These are phyloP conservation scores for Pouteria campechiana DNA, from an alignment of 179 eudicot species.

Conservation along the genomic window DNA sequence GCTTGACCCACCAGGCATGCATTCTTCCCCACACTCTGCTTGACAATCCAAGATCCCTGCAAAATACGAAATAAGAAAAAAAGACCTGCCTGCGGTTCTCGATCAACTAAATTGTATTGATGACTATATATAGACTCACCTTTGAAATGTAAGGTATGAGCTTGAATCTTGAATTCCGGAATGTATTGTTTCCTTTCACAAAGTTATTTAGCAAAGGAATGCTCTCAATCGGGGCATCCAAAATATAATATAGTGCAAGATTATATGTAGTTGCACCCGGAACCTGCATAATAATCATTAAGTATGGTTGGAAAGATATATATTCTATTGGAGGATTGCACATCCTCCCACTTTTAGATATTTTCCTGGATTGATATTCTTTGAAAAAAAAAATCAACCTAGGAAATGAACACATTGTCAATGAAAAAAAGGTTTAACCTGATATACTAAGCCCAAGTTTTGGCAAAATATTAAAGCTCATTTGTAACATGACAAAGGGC, in stretches of 20 bases:
- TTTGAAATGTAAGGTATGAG: constrained; percentile 61
- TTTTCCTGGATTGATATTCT: too few relatives aligned
- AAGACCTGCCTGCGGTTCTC: too few relatives aligned
- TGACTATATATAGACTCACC: constrained; percentile 22
- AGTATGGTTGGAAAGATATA: too few relatives aligned
- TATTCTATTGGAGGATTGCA: too few relatives aligned
- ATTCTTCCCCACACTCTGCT: constrained; percentile 67
- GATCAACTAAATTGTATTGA: too few relatives aligned
- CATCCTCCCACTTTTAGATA: too few relatives aligned
- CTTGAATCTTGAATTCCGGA: constrained; percentile 59
- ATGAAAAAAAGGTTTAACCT: too few relatives aligned
- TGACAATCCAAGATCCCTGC: constrained; percentile 73
- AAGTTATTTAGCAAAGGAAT: constrained; percentile 42
- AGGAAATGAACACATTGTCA: too few relatives aligned
- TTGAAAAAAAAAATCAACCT: too few relatives aligned
- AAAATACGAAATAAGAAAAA: constrained; percentile 1
- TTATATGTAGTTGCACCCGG: constrained; percentile 54
- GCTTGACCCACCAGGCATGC: constrained; percentile 55
- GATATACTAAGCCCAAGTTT: too few relatives aligned
- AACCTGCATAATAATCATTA: constrained; percentile 36
- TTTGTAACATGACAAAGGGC: too few relatives aligned
- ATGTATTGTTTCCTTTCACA: constrained; percentile 56
- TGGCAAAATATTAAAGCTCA: too few relatives aligned
- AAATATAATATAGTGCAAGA: constrained; percentile 50
- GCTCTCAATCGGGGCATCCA: constrained; percentile 32